phyloP scores from a whole-genome alignment of 2,329 filamentous ascomycete species.

The Ambrosiella beaveri region DNA sequence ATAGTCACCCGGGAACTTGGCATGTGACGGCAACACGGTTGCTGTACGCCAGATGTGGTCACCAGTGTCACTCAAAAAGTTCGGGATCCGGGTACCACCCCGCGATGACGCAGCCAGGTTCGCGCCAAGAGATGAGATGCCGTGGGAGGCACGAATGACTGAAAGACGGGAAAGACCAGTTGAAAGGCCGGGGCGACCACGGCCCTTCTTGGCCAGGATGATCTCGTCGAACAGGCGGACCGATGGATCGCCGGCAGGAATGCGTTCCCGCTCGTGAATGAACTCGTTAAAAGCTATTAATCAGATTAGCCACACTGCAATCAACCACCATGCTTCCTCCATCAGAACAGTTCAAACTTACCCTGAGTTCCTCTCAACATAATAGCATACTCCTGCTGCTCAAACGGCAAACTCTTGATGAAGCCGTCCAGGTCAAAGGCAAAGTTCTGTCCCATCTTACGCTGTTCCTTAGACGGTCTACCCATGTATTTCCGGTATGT shows the following conservation, averaged over 20 bases:
- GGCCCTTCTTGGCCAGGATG: slow-evolving; percentile 58
- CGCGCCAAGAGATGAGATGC: slow-evolving; percentile 21
- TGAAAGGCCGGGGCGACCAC: slow-evolving; percentile 48
- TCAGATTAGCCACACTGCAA: neutral
- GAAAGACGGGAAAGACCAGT: slow-evolving; percentile 45
- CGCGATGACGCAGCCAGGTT: slow-evolving; percentile 14
- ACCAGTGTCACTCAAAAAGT: slow-evolving; percentile 52
- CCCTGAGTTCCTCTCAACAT: slow-evolving; percentile 53
- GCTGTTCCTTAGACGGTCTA: slow-evolving; percentile 43
- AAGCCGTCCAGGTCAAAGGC: slow-evolving; percentile 50
- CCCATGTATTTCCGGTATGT: slow-evolving; percentile 47
- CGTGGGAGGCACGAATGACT: slow-evolving; percentile 37
- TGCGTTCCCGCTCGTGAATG: slow-evolving; percentile 62
- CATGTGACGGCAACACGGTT: slow-evolving; percentile 40
- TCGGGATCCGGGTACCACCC: slow-evolving; percentile 26
- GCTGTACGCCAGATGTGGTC: slow-evolving; percentile 67
- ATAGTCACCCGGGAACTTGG: slow-evolving; percentile 47
- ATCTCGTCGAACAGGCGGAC: slow-evolving; percentile 73
- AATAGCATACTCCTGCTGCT: slow-evolving; percentile 45
- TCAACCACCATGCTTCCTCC: slow-evolving; percentile 12
- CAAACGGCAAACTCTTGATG: slow-evolving; percentile 44
- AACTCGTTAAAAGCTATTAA: slow-evolving; percentile 53
- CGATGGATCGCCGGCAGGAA: slow-evolving; percentile 40
- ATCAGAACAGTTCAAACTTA: slow-evolving; percentile 20
- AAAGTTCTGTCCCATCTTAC: slow-evolving; percentile 40